Conservation (phyloP, 441 rosid genomes). For the Cnidoscolus chayamansa region DNA sequence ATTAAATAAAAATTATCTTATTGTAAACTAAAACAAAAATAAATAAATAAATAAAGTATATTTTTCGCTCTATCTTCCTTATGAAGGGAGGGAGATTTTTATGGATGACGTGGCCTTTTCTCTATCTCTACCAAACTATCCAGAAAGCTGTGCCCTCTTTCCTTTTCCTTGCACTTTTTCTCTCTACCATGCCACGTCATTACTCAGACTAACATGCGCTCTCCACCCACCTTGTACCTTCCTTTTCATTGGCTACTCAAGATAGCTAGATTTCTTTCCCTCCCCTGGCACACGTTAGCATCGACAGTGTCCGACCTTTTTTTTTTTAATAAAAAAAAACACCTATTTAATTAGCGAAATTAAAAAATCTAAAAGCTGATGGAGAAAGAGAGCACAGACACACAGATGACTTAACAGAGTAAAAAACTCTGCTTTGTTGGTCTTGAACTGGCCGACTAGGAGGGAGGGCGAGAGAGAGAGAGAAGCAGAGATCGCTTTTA, state of each 20-base stretch:
- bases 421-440: no score
- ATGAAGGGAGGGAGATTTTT: constrained; percentile 9
- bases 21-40: no score
- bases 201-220: not conserved
- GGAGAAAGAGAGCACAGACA: not conserved
- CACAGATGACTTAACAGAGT: not conserved
- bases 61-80: no score
- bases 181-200: constrained; percentile 42
- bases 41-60: no score
- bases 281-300: constrained; percentile 27
- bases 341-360: not conserved
- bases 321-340: no score
- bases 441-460: no score
- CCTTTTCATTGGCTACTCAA: not conserved
- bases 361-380: not conserved
- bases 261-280: constrained; percentile 13
- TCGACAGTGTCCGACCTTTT: not conserved
- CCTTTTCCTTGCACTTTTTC: constrained; percentile 39
- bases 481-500: not conserved
- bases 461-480: no score
- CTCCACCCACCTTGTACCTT: not conserved
- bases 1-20: no score
- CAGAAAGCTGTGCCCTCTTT: constrained; percentile 11
- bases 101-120: constrained; percentile 65
- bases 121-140: constrained; percentile 65